These are phyloP conservation scores for Vitis hybrid DNA, from an alignment of 177 flowering plant genomes.

Conservation along the genomic window DNA sequence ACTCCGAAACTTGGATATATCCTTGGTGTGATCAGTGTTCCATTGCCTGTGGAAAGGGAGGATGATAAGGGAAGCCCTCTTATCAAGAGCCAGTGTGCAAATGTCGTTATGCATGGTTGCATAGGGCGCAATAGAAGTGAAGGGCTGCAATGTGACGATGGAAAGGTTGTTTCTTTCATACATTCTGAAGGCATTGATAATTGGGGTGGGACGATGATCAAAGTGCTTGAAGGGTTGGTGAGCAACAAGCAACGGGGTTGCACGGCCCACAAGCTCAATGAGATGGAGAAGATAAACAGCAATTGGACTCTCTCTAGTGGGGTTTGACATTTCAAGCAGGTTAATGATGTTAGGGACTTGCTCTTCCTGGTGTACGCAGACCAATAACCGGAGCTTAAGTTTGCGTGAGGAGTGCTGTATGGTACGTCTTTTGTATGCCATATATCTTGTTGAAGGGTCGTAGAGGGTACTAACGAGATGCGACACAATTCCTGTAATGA, in stretches of 20 bases:
- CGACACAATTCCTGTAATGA: background rate
- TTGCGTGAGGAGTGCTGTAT: background rate
- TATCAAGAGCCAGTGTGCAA: slow-evolving; percentile 27
- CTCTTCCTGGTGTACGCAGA: slow-evolving; percentile 4
- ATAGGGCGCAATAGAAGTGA: slow-evolving; percentile 23
- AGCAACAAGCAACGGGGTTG: slow-evolving; percentile 14
- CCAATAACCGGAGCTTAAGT: slow-evolving; percentile 5
- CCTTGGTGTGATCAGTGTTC: too few species aligned
- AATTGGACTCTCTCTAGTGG: background rate
- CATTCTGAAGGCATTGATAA: slow-evolving; percentile 20
- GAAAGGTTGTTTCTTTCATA: slow-evolving; percentile 7
- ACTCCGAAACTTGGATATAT: too few species aligned
- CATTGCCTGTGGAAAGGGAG: slow-evolving; percentile 25
- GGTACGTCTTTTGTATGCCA: background rate
- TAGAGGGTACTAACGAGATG: slow-evolving; percentile 5
- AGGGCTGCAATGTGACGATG: slow-evolving; percentile 4
- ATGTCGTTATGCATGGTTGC: slow-evolving; percentile 37
- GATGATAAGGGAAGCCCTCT: slow-evolving; percentile 18
- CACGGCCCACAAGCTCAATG: background rate
- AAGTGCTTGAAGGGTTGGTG: slow-evolving; percentile 4
- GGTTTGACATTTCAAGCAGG: slow-evolving; percentile 6
- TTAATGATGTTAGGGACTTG: slow-evolving; percentile 5
- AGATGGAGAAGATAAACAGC: slow-evolving; percentile 6
- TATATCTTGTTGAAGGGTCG: slow-evolving; percentile 11
- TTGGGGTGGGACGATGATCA: background rate